A percentile compares a stretch with the other conserved stretches of the same genome.
Evolutionary conservation across 1,139 yeast genomes (phyloP).

Genomic region (Zygosaccharomyces pseudobailii): DNA sequence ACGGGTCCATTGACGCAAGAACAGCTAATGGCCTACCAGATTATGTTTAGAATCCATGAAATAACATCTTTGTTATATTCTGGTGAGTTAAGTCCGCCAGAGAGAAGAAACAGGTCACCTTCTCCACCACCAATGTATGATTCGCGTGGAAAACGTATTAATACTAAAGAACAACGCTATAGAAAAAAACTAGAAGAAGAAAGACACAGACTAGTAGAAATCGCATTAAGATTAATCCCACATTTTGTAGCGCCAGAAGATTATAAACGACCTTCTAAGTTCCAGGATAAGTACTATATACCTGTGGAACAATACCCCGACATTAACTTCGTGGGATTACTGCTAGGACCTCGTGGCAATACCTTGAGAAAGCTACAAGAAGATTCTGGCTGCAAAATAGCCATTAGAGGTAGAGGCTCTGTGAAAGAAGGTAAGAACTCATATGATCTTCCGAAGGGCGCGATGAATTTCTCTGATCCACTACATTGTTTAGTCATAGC

Average conservation of each 20-base stretch:
- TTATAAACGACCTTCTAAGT: constrained; percentile 66
- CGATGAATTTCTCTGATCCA: constrained; percentile 64
- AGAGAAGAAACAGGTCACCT: constrained; percentile 51
- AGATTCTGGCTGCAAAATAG: constrained; percentile 79
- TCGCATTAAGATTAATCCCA: constrained; percentile 70
- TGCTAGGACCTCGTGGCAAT: constrained; percentile 94
- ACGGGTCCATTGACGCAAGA: constrained; percentile 68
- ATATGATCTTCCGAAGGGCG: constrained; percentile 42
- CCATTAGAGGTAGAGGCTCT: constrained; percentile 90
- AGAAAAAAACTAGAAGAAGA: constrained; percentile 66
- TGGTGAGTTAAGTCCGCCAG: constrained; percentile 39
- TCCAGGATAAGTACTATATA: constrained; percentile 75
- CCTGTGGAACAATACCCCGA: constrained; percentile 89
- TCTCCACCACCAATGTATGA: constrained; percentile 96
- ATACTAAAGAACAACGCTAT: constrained; percentile 72
- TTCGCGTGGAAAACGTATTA: constrained; percentile 70
- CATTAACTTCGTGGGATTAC: constrained; percentile 84
- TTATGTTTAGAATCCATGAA: constrained; percentile 73
- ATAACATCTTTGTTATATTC: constrained; percentile 56
- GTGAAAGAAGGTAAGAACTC: constrained; percentile 82
- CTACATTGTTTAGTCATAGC: constrained; percentile 86
- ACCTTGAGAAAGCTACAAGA: constrained; percentile 77
- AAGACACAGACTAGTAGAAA: constrained; percentile 69
- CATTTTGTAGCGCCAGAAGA: constrained; percentile 76
- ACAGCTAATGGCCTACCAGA: constrained; percentile 78